Conservation (phyloP, 306 rosid genomes). For the Fragaria vesca region DNA sequence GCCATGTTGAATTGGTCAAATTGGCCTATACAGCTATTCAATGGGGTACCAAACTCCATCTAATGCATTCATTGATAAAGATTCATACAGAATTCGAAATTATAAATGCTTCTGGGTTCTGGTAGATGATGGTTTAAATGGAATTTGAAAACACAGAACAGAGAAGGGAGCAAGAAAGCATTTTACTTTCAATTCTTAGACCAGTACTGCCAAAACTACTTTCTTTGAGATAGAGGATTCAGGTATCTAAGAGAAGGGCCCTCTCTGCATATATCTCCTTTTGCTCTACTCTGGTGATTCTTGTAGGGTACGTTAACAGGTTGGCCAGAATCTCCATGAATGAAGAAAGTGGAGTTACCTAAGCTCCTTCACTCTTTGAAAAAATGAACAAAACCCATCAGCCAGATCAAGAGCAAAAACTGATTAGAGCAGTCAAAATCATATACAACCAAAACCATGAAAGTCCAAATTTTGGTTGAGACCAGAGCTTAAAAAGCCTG, state of each 20-base stretch:
- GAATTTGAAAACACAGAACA: not conserved
- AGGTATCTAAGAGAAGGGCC: slow-evolving; percentile 12
- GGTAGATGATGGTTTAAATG: slow-evolving; percentile 3
- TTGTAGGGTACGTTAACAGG: slow-evolving; percentile 7
- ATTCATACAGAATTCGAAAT: not conserved
- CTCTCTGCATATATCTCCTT: not conserved
- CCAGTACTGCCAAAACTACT: slow-evolving; percentile 5
- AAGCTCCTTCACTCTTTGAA: not conserved
- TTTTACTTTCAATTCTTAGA: not conserved
- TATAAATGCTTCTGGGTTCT: not conserved
- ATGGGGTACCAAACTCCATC: slow-evolving; percentile 10
- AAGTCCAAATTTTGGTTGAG: not conserved
- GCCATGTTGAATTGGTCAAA: slow-evolving; percentile 1
- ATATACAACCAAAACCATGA: slow-evolving; percentile 12
- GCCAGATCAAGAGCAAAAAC: not conserved
- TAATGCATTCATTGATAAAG: not conserved
- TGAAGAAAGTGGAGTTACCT: slow-evolving; percentile 1
- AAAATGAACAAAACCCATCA: not conserved
- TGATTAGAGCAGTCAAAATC: not conserved
- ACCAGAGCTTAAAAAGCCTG: too few relatives aligned
- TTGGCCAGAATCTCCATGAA: slow-evolving; percentile 5
- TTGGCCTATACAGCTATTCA: not conserved
- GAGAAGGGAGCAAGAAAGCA: not conserved
- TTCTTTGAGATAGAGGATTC: not conserved
- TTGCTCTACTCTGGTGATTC: not conserved